Conservation (phyloP, 2,329 filamentous ascomycete genomes). For the Tolypocladium guangdongense region DNA sequence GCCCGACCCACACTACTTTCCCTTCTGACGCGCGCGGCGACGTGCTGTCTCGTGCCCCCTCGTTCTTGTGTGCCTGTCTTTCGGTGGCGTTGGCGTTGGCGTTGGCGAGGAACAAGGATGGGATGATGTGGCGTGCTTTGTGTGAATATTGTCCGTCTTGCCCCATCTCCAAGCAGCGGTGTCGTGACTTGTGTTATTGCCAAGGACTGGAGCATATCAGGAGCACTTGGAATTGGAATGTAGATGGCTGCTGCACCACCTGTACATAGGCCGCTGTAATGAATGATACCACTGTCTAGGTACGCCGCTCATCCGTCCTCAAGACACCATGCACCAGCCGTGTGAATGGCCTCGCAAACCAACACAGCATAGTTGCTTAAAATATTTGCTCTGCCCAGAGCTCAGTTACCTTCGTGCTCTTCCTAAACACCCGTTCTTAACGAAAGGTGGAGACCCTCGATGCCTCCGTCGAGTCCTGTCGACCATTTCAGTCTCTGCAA, state of each 20-base stretch:
- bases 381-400: not conserved
- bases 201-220: not conserved
- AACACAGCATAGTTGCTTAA: no score
- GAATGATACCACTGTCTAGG: not conserved
- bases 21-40: conserved; percentile 13
- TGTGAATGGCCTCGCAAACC: not conserved
- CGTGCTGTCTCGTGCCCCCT: not conserved
- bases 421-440: not conserved
- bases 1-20: conserved; percentile 22
- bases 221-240: not conserved
- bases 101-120: not conserved
- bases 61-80: not conserved
- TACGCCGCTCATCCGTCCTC: not conserved
- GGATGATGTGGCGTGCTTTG: not conserved
- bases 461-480: not conserved
- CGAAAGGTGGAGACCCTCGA: not conserved
- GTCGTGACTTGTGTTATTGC: not conserved
- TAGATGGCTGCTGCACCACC: not conserved
- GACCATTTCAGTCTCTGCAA: not conserved
- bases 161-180: not conserved
- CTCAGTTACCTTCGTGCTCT: not conserved
- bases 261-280: not conserved
- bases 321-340: not conserved
- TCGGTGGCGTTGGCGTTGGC: not conserved
- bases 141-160: no score